phyloP scores from a whole-genome alignment of 345 rosid species.

The Corchorus olitorius region DNA sequence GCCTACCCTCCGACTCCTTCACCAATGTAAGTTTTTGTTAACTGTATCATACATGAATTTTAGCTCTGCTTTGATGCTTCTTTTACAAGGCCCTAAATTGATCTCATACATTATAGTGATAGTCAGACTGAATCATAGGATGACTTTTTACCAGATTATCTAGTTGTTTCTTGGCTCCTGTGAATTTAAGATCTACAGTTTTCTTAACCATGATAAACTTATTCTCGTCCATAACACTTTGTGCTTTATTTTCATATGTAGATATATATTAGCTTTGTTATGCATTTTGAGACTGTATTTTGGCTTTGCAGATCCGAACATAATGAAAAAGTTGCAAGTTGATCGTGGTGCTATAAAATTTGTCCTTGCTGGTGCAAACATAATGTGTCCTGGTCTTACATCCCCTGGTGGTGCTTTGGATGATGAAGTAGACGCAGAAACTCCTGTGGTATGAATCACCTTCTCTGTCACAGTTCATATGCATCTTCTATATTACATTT shows the following conservation, averaged over 20 bases:
- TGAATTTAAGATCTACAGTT: background rate
- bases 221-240: background rate
- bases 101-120: slow-evolving; percentile 16
- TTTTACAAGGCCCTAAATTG: background rate
- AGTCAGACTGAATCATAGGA: background rate
- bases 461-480: background rate
- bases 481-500: slow-evolving; percentile 12
- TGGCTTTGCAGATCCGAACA: slow-evolving; percentile 66
- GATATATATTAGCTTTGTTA: background rate
- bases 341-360: slow-evolving; percentile 97
- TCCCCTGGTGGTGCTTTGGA: slow-evolving; percentile 96
- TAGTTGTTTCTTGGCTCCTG: slow-evolving; percentile 1
- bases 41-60: slow-evolving; percentile 15
- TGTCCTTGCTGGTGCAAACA: slow-evolving; percentile 97
- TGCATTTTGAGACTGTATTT: slow-evolving; percentile 16
- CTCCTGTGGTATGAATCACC: slow-evolving; percentile 74
- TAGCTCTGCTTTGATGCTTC: background rate
- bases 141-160: background rate
- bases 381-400: slow-evolving; percentile 99
- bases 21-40: slow-evolving; percentile 66
- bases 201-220: background rate
- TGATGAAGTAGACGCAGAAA: slow-evolving; percentile 86
- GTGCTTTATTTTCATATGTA: background rate
- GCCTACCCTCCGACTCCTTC: slow-evolving; percentile 96
- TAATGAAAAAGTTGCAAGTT: slow-evolving; percentile 95